These are phyloP conservation scores for Alternaria solani DNA, from an alignment of 2,329 filamentous ascomycete genomes.

Conservation along the genomic window DNA sequence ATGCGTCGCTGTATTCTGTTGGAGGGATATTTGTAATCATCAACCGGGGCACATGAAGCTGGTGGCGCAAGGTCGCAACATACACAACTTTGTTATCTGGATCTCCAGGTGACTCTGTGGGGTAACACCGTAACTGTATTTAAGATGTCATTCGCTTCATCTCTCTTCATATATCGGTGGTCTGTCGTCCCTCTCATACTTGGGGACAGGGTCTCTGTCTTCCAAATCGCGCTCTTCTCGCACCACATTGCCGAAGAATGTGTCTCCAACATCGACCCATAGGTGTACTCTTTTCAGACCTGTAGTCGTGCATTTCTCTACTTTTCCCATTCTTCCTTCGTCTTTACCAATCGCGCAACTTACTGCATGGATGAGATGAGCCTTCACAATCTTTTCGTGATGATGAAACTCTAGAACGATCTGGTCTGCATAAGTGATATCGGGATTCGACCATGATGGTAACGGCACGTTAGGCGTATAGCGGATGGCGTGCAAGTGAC, in stretches of 20 bases:
- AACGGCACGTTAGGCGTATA: slow-evolving; percentile 15
- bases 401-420: slow-evolving; percentile 22
- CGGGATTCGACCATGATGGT: slow-evolving; percentile 20
- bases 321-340: slow-evolving; percentile 22
- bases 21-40: neutral
- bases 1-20: too few species aligned
- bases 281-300: slow-evolving; percentile 17
- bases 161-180: slow-evolving; percentile 19
- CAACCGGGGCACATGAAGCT: neutral
- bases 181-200: slow-evolving; percentile 22
- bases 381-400: slow-evolving; percentile 6
- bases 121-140: neutral
- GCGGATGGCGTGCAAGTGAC: slow-evolving; percentile 13
- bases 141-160: neutral
- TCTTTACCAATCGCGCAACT: slow-evolving; percentile 18
- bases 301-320: slow-evolving; percentile 15
- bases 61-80: neutral
- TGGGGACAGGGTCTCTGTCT: slow-evolving; percentile 17
- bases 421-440: slow-evolving; percentile 17
- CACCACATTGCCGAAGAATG: neutral
- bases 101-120: neutral
- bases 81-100: neutral
- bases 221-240: slow-evolving; percentile 5
- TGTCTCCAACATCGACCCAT: slow-evolving; percentile 26
- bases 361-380: slow-evolving; percentile 16